These are phyloP conservation scores for Hypsizygus ulmarius DNA, from an alignment of 1,284 basidiomycete species.

Conservation along the genomic window DNA sequence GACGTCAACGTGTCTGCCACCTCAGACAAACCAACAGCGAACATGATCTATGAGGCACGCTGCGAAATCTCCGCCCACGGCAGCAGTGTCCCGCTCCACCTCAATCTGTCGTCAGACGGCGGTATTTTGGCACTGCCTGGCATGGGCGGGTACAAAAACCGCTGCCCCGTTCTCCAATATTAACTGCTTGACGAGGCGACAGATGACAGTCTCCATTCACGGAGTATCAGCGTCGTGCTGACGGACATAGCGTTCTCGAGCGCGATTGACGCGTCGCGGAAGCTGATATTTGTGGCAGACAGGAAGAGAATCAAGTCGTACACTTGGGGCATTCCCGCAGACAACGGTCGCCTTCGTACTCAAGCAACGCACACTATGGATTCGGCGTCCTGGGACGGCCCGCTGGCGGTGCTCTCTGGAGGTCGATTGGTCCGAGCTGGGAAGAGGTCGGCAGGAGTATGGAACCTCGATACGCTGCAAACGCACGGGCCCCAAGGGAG, in stretches of 20 bases:
- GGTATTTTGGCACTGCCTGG: constrained; percentile 27
- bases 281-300: constrained; percentile 31
- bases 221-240: constrained; percentile 18
- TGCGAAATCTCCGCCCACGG: constrained; percentile 31
- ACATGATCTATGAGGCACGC: constrained; percentile 35
- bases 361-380: constrained; percentile 33
- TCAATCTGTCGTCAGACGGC: constrained; percentile 27
- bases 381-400: constrained; percentile 24
- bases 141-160: constrained; percentile 36
- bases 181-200: constrained; percentile 24
- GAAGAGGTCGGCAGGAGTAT: constrained; percentile 26
- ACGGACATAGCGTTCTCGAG: constrained; percentile 15
- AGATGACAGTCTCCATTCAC: constrained; percentile 4
- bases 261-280: constrained; percentile 23
- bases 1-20: constrained; percentile 18
- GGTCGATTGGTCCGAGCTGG: constrained; percentile 31
- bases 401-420: constrained; percentile 25
- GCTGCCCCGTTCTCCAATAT: constrained; percentile 30
- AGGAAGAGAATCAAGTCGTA: constrained; percentile 29
- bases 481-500: constrained; percentile 27
- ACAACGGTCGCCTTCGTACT: constrained; percentile 3
- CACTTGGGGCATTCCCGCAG: constrained; percentile 18
- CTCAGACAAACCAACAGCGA: constrained; percentile 23
- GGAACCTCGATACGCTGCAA: constrained; percentile 30
- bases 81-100: constrained; percentile 18